Evolutionary conservation across 495 filamentous ascomycete genomes (phyloP).

Genomic region (Neurospora sp.): DNA sequence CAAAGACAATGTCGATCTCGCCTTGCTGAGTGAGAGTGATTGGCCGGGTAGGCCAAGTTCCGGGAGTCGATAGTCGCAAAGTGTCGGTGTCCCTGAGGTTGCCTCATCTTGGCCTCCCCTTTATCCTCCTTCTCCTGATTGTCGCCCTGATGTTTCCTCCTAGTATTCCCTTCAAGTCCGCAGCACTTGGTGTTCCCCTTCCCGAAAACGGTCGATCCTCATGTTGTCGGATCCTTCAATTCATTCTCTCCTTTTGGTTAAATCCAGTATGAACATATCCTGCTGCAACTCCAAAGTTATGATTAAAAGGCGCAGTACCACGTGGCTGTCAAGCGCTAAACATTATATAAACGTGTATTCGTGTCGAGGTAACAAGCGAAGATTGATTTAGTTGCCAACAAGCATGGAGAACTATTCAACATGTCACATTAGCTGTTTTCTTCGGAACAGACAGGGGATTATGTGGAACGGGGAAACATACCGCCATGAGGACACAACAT

Average conservation of each 20-base stretch:
- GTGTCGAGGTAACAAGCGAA: neutral
- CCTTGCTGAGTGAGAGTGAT: neutral
- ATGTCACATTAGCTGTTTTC: neutral
- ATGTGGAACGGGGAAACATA: slow-evolving; percentile 25
- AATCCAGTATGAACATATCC: neutral
- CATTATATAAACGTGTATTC: neutral
- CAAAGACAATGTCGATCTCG: neutral
- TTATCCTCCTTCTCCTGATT: neutral
- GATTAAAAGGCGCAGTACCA: neutral
- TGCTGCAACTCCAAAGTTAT: neutral
- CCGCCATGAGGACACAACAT: slow-evolving; percentile 91
- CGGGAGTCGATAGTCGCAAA: neutral
- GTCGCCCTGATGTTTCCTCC: neutral
- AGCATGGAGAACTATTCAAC: slow-evolving; percentile 4
- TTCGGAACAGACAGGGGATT: too few relatives aligned
- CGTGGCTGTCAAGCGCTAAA: neutral
- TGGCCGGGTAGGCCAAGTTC: neutral
- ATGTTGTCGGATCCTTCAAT: neutral
- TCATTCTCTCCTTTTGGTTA: neutral
- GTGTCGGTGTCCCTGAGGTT: neutral
- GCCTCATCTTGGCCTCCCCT: neutral
- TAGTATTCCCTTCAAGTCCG: neutral
- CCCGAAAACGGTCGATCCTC: neutral
- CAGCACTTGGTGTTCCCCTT: neutral
- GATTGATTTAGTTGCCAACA: slow-evolving; percentile 6